These are phyloP conservation scores for Neofusicoccum parvum DNA, from an alignment of 2,329 filamentous ascomycete genomes.

Conservation along the genomic window DNA sequence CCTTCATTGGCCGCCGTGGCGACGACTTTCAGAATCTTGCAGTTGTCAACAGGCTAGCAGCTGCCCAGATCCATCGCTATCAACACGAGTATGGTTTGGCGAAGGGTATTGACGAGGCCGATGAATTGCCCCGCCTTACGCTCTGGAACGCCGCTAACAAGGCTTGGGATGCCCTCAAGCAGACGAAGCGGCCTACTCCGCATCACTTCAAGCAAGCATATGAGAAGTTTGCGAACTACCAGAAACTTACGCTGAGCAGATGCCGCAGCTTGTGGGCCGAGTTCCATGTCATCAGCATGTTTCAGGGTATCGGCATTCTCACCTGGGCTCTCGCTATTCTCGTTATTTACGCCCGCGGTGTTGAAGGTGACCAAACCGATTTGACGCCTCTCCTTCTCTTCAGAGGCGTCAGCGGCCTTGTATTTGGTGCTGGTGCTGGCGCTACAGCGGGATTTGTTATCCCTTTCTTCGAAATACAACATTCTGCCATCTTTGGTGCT, in stretches of 20 bases:
- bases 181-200: slow-evolving; percentile 40
- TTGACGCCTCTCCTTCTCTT: slow-evolving; percentile 57
- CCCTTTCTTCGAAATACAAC: slow-evolving; percentile 42
- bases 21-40: slow-evolving; percentile 77
- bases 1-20: slow-evolving; percentile 73
- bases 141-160: slow-evolving; percentile 64
- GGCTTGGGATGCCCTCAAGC: slow-evolving; percentile 51
- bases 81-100: slow-evolving; percentile 79
- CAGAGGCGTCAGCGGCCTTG: slow-evolving; percentile 53
- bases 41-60: slow-evolving; percentile 72
- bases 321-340: slow-evolving; percentile 68
- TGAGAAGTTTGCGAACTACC: slow-evolving; percentile 70
- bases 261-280: slow-evolving; percentile 88
- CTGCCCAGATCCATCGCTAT: slow-evolving; percentile 87
- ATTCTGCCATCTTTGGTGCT: slow-evolving; percentile 44
- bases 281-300: slow-evolving; percentile 87
- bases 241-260: slow-evolving; percentile 73
- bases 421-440: slow-evolving; percentile 44
- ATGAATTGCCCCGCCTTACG: slow-evolving; percentile 56
- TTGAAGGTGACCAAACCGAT: slow-evolving; percentile 56
- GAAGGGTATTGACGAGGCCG: slow-evolving; percentile 66
- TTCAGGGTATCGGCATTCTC: slow-evolving; percentile 74
- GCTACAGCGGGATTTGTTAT: slow-evolving; percentile 49
- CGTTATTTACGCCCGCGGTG: slow-evolving; percentile 68
- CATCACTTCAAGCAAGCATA: slow-evolving; percentile 48